phyloP scores from a whole-genome alignment of 192 early-diverging fungal genomes.

The Thamnidium elegans region DNA sequence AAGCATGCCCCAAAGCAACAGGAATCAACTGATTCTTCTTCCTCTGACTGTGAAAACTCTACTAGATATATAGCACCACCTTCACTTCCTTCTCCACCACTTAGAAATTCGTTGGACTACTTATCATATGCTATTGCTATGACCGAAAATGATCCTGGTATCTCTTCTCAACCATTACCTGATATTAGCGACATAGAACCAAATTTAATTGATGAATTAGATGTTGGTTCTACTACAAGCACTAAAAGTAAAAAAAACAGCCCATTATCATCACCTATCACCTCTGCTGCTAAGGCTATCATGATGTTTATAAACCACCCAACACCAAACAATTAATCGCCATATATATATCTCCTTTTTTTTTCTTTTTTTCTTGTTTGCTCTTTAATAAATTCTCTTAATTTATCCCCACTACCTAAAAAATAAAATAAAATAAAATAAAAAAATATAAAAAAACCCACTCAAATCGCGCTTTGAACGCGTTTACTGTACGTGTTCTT shows the following conservation, averaged over 20 bases:
- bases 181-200: not conserved
- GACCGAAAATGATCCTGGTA: conserved; percentile 10
- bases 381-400: not conserved
- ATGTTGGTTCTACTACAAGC: not conserved
- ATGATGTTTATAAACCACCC: conserved; percentile 30
- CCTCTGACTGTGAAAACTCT: not conserved
- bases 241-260: not conserved
- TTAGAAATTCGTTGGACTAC: conserved; percentile 29
- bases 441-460: too few relatives aligned
- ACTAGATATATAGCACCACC: not conserved
- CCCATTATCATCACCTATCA: conserved; percentile 26
- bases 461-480: not conserved
- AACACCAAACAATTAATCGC: not conserved
- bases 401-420: not conserved
- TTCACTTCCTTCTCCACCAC: not conserved
- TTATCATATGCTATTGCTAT: conserved; percentile 37
- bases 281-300: conserved; percentile 35
- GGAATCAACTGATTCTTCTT: conserved; percentile 1
- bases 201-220: conserved; percentile 8
- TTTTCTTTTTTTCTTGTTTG: too few relatives aligned
- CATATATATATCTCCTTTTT: not conserved
- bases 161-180: not conserved
- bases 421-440: not conserved
- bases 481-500: not conserved
- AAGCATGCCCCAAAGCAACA: not conserved